phyloP scores from a whole-genome alignment of 2,329 filamentous ascomycete genomes.

The Pseudogymnoascus sp. region DNA sequence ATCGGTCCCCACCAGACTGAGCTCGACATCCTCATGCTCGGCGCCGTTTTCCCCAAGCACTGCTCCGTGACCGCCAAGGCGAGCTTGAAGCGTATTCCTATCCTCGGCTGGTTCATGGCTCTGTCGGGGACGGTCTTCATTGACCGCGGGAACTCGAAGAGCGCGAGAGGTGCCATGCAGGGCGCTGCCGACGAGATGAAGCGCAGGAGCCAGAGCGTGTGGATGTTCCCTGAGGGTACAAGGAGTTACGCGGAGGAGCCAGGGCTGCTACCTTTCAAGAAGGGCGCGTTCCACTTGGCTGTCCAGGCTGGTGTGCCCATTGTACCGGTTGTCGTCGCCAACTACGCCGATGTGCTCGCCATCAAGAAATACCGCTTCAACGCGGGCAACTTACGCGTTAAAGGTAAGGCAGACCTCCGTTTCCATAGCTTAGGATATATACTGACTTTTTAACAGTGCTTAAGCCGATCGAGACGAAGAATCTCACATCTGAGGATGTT shows the following conservation, averaged over 20 bases:
- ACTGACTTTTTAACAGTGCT: slow-evolving; percentile 48
- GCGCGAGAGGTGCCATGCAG: slow-evolving; percentile 77
- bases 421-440: slow-evolving; percentile 10
- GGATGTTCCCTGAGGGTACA: slow-evolving; percentile 88
- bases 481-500: slow-evolving; percentile 67
- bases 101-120: slow-evolving; percentile 91
- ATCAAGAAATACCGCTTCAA: slow-evolving; percentile 58
- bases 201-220: slow-evolving; percentile 63
- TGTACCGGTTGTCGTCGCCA: slow-evolving; percentile 74
- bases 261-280: slow-evolving; percentile 89
- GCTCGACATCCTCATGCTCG: slow-evolving; percentile 88
- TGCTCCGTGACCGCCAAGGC: slow-evolving; percentile 91
- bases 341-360: slow-evolving; percentile 67
- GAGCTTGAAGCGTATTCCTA: slow-evolving; percentile 66
- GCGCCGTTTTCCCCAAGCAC: slow-evolving; percentile 79
- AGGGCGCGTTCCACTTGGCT: slow-evolving; percentile 94
- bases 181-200: slow-evolving; percentile 75
- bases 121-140: slow-evolving; percentile 90
- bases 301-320: slow-evolving; percentile 90
- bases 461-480: slow-evolving; percentile 68
- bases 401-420: slow-evolving; percentile 43
- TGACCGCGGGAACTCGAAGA: slow-evolving; percentile 76
- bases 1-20: slow-evolving; percentile 95
- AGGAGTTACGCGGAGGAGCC: slow-evolving; percentile 80
- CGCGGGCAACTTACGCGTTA: slow-evolving; percentile 63